Evolutionary conservation across 106 monocot species (phyloP), one percentile per base, ranked within the genome.

Genomic region (Dactylorhiza incarnata): DNA sequence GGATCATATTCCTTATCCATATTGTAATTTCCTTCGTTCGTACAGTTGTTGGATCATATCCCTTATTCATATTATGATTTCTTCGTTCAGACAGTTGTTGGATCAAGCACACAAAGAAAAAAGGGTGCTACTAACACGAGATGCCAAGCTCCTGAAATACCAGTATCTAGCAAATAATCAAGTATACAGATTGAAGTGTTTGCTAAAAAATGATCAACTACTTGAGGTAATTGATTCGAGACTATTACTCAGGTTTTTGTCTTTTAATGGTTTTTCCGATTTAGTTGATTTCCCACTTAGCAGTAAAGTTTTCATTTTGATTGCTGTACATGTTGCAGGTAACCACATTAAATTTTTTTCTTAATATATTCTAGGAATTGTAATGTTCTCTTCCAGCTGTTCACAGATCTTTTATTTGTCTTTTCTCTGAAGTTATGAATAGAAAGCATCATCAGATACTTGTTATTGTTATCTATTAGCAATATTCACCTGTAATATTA

Each of bases 141-240:
- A 99, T 81, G 77, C 81, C 55, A 99, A 99, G 78, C 86, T 99
- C 45, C 81, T 92, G 74, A 94, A 88, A 81, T 82, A 92, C 78
- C 91, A 92, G 43, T 99, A 94, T 74, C 80, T 94, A 17, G 74
- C 74, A 71, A 56, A 53, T 37, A 92, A 99, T 80, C 99, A 99
- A 84, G 86, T 99, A 77, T 94, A 99, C 55, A 88, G 50, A 78
- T 75, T 99, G 62, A 99, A 86, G 73, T 91, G 74, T 85, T 77
- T 94, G n/a, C 80, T 94, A 44, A 99, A 99, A 83, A 92, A 99
- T 84, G 99, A 99, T 43, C 99, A 99, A 72, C 81, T 99, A 73
- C 70, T 92, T 25, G 99, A 99, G 99, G 99, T 99, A 84, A 43
- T 51, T 68, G 7, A 68, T 29, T 15, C 13, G 15, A 53, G 0